Base-by-base conservation (phyloP, 176 grass and related monocot species). In the Musa acuminata region DNA sequence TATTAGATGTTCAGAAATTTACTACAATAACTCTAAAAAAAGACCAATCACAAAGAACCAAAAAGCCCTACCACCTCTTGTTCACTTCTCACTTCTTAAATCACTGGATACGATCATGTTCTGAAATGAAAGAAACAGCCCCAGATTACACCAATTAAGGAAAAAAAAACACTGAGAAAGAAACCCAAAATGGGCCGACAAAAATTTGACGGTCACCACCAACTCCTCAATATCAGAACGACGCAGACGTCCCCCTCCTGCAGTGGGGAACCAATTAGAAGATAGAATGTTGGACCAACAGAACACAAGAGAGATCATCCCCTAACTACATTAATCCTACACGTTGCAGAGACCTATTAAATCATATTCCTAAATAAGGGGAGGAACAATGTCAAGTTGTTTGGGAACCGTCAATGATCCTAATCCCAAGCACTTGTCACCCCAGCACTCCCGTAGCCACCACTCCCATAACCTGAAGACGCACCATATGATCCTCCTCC, bases 361-460 rank as follows among this genome's bases (percentile, higher is more conserved):
- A 60, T 60, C n/a, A 60, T 60, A n/a, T 19, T 60, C 57, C 57
- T 60, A 60, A 19, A 17, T 6, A 60, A 60, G 14, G 16, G 57
- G 48, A 17, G 19, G 57, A 60, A 60, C 57, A n/a, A n/a, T 6
- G 57, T 8, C n/a, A 19, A 19, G 16, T 6, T n/a, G n/a, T n/a
- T 4, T 57, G 55, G 57, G 57, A 60, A 43, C 35, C 35, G 4
- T 43, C 35, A 43, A 43, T 43, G 4, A 43, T 64, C 62, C 35
- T 74, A 74, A 49, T 74, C 72, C 72, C 72, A 74, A 17, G 72
- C 72, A 74, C 52, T 74, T 19, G 72, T 9, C 20, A 29, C 72
- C 22, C 72, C 72, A 25, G n/a, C 16, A 21, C 71, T 52, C 11
- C 72, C 9, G 23, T 74, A 35, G 21, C 72, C 71, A 69, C 66